Base-by-base conservation (phyloP, 2,329 filamentous ascomycete genomes). In the Venturia oleaginea region DNA sequence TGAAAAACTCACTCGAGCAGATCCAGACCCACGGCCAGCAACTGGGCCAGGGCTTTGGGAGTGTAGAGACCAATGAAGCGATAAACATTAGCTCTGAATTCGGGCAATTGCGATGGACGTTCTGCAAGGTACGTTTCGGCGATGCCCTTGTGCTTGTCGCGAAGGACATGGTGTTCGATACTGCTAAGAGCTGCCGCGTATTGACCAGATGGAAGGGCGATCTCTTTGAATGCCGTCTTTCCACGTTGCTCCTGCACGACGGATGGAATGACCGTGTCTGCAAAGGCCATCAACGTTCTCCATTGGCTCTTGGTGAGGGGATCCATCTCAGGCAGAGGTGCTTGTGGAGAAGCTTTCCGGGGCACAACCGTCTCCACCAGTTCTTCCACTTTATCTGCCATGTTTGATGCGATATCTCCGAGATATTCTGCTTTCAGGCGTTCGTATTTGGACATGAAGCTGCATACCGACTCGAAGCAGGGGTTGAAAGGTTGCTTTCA, bases 201-300 rank as follows among this genome's bases (percentile, higher is more conserved):
- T 30, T 65, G 40, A 5, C 61, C 48, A 8, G 38, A 19, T 27
- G 64, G 22, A 30, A 66, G n/a, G 8, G 61, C 37, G 27, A 19
- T 15, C n/a, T 38, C 57, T n/a, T 32, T 57, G 27, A 54, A 48
- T 4, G 55, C 8, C 3, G 17, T n/a, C 32, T 54, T 55, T 2
- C 46, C 46, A 22, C 13, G 34, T n/a, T 40, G 17, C 13, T 27
- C n/a, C 37, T 24, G 32, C 4, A 63, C 48, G 66, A 90, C 78
- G 24, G 85, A 81, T 2, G 87, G 86, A 38, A 90, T 74, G 22
- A 84, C 74, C 1, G 84, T 78, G 67, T 86, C 84, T 10, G 81
- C 77, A 37, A 87, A 78, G 30, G 84, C 80, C 59, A 83, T 75
- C 3, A 87, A 74, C 0, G 81, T 84, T 37, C 75, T 77, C 84